These are phyloP conservation scores for Carex scoparia DNA, from an alignment of 176 grass and related monocot species.

Conservation along the genomic window DNA sequence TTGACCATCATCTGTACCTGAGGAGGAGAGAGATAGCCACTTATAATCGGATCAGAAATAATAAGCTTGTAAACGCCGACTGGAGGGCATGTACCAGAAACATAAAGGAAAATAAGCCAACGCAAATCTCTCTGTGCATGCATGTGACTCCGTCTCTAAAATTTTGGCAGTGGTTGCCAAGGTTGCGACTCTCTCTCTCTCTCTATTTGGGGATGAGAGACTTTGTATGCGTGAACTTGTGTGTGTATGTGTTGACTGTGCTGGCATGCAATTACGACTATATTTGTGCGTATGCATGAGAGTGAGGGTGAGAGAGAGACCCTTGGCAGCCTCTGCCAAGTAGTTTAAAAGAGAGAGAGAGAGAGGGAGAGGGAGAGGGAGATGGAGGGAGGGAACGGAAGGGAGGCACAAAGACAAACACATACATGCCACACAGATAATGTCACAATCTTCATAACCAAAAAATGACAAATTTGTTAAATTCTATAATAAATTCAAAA, in stretches of 20 bases:
- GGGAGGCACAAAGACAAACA: background rate
- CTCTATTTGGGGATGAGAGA: no score
- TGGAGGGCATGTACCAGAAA: background rate
- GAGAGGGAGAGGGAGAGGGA: background rate
- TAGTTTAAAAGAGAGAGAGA: background rate
- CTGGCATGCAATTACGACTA: background rate
- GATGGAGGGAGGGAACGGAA: background rate
- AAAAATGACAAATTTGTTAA: constrained; percentile 18
- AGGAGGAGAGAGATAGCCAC: background rate
- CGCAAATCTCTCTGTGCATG: background rate
- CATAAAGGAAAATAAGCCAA: background rate
- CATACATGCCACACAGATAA: background rate
- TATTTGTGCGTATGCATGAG: background rate
- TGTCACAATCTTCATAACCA: background rate
- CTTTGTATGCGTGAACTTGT: background rate
- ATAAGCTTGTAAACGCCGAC: background rate
- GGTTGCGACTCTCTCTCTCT: no score
- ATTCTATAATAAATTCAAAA: background rate
- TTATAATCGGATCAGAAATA: background rate
- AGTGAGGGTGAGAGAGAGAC: background rate
- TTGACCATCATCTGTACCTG: constrained; percentile 5
- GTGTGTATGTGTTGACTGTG: background rate
- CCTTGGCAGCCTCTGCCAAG: background rate
- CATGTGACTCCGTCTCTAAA: background rate
- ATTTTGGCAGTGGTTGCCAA: no score